These are phyloP conservation scores for Tetradesmus lagerheimii DNA, from an alignment of 139 green algal species.

Conservation along the genomic window DNA sequence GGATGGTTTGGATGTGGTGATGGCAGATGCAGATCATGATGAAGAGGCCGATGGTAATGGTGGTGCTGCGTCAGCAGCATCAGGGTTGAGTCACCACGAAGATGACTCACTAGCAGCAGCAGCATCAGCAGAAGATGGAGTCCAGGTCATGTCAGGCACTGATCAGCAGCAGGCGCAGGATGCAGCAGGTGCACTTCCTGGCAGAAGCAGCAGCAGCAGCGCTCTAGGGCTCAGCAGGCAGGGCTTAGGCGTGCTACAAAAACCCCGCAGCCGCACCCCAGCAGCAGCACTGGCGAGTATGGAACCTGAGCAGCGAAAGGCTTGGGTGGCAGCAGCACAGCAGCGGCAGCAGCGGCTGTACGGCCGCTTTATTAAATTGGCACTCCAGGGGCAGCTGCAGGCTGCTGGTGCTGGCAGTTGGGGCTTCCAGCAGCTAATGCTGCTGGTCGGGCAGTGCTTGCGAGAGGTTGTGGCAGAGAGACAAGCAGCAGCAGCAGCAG, in stretches of 20 bases:
- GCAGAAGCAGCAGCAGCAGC: constrained; percentile 28
- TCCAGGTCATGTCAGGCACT: background rate
- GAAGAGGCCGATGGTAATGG: background rate
- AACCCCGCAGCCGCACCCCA: background rate
- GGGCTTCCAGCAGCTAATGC: constrained; percentile 34
- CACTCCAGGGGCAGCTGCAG: constrained; percentile 14
- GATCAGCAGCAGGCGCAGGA: background rate
- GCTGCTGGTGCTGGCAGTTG: background rate
- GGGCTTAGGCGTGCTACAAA: background rate
- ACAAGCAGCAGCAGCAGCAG: background rate
- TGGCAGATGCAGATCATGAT: constrained; percentile 6
- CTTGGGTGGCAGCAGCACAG: constrained; percentile 23
- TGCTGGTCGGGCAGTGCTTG: constrained; percentile 28
- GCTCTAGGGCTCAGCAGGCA: background rate
- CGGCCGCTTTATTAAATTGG: constrained; percentile 25
- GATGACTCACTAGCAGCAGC: background rate
- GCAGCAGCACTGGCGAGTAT: background rate
- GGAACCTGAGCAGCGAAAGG: background rate
- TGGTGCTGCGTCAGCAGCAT: background rate
- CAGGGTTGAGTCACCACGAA: too few relatives aligned
- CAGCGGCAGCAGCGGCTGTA: constrained; percentile 45
- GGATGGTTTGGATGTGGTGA: background rate
- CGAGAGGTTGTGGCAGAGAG: background rate
- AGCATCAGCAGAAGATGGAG: background rate
- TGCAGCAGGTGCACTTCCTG: background rate